These are phyloP conservation scores for Neurospora sp. DNA, from an alignment of 495 filamentous ascomycete species.

Conservation along the genomic window DNA sequence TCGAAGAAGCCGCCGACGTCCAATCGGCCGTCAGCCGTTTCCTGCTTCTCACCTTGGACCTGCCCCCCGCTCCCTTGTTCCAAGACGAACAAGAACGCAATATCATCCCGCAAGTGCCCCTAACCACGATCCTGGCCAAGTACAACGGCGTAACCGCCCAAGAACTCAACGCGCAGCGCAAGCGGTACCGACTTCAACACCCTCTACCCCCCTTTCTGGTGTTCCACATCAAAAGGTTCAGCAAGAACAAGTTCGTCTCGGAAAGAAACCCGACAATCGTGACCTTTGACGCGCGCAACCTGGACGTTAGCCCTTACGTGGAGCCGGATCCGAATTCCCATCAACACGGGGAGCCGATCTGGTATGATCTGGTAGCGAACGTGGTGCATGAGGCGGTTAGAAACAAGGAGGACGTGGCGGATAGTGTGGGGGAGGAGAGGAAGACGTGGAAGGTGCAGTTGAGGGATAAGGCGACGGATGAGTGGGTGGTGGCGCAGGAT, in stretches of 20 bases:
- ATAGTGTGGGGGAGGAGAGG: conserved; percentile 64
- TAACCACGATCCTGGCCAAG: conserved; percentile 82
- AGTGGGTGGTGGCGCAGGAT: conserved; percentile 93
- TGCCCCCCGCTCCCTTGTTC: conserved; percentile 92
- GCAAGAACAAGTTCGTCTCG: conserved; percentile 84
- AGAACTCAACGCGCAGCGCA: conserved; percentile 75
- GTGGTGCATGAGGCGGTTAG: conserved; percentile 86
- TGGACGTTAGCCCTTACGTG: conserved; percentile 85
- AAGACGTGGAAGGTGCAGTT: conserved; percentile 73
- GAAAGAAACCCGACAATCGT: conserved; percentile 98
- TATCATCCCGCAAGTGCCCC: conserved; percentile 91
- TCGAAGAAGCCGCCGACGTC: conserved; percentile 81
- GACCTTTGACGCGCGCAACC: conserved; percentile 72
- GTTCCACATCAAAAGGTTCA: conserved; percentile 97
- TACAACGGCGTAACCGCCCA: conserved; percentile 87
- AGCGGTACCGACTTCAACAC: conserved; percentile 82
- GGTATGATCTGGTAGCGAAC: conserved; percentile 95
- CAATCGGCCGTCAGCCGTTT: conserved; percentile 67
- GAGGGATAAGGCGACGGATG: conserved; percentile 51
- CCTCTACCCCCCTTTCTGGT: conserved; percentile 86
- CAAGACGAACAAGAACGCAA: conserved; percentile 83
- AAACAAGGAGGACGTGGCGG: conserved; percentile 59
- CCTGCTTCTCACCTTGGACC: conserved; percentile 82
- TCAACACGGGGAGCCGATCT: conserved; percentile 74
- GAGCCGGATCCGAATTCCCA: conserved; percentile 28